Percentiles rank a stretch among this genome's conserved stretches.
phyloP scores from a whole-genome alignment of 169 alveolate species.

The Theileria parva region DNA sequence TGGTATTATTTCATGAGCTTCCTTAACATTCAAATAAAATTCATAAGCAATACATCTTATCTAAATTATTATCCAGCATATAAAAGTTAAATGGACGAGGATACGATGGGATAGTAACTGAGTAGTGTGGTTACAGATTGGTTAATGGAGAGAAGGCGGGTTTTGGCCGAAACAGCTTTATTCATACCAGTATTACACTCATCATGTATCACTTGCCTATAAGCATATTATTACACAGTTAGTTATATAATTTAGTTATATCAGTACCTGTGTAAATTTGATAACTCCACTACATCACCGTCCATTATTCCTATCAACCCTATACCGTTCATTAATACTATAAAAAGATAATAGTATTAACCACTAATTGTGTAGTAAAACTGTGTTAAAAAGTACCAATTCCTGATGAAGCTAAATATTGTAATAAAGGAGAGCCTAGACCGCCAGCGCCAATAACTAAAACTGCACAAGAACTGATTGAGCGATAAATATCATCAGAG shows the following conservation, averaged over 20 bases:
- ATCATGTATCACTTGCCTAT: constrained; percentile 80
- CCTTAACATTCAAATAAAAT: constrained; percentile 56
- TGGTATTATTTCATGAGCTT: constrained; percentile 67
- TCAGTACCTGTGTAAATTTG: constrained; percentile 81
- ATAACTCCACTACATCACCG: constrained; percentile 79
- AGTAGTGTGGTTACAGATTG: constrained; percentile 26
- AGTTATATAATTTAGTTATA: background rate
- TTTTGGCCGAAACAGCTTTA: constrained; percentile 77
- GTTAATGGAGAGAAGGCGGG: constrained; percentile 62
- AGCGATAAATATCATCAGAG: constrained; percentile 19
- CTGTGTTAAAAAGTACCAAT: constrained; percentile 83
- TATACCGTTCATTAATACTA: background rate
- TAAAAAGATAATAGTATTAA: too few species aligned
- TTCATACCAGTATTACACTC: constrained; percentile 74
- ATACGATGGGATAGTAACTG: too few species aligned
- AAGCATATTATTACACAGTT: background rate
- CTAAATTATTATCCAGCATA: constrained; percentile 10
- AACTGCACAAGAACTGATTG: constrained; percentile 81
- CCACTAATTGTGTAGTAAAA: too few species aligned
- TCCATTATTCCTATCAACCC: constrained; percentile 80
- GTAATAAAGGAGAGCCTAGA: constrained; percentile 93
- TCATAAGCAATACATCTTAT: constrained; percentile 59
- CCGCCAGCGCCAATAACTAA: constrained; percentile 98
- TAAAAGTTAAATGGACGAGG: too few species aligned
- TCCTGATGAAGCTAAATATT: constrained; percentile 96